A percentile compares a stretch with the other conserved stretches of the same genome.
These are phyloP conservation scores for Saccharomycopsis oosterbeekiorum DNA, from an alignment of 805 yeast species.

Conservation along the genomic window DNA sequence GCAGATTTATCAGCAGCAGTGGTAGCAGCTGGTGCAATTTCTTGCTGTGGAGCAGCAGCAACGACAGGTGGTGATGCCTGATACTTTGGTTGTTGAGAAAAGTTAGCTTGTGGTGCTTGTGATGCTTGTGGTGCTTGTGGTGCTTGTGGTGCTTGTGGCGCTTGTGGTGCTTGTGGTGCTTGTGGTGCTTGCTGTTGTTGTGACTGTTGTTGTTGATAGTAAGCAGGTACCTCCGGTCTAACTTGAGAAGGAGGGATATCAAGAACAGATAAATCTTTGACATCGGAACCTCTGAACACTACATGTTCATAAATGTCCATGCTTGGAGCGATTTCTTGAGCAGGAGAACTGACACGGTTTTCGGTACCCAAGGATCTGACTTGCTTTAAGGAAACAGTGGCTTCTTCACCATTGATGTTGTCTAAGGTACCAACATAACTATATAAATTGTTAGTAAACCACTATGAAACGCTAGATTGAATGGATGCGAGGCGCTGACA, in stretches of 20 bases:
- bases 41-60: background rate
- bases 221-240: constrained; percentile 34
- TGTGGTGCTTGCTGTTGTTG: constrained; percentile 16
- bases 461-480: background rate
- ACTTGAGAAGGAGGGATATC: constrained; percentile 62
- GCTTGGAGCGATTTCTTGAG: constrained; percentile 63
- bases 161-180: constrained; percentile 14
- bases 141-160: constrained; percentile 17
- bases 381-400: constrained; percentile 73
- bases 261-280: constrained; percentile 76
- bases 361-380: constrained; percentile 89
- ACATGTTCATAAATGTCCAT: constrained; percentile 62
- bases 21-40: constrained; percentile 17
- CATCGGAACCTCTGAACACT: constrained; percentile 85
- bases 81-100: background rate
- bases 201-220: constrained; percentile 6
- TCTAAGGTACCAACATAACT: constrained; percentile 87
- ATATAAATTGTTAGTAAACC: constrained; percentile 8
- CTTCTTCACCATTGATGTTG: constrained; percentile 78
- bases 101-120: constrained; percentile 8
- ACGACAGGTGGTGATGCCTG: background rate
- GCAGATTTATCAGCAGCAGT: background rate
- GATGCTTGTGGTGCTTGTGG: constrained; percentile 12
- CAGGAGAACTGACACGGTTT: constrained; percentile 67
- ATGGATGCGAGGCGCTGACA: background rate